Percentiles rank a stretch among this genome's conserved stretches.
Evolutionary conservation across 441 rosid genomes (phyloP).

Genomic region (Aquilaria agallochum): DNA sequence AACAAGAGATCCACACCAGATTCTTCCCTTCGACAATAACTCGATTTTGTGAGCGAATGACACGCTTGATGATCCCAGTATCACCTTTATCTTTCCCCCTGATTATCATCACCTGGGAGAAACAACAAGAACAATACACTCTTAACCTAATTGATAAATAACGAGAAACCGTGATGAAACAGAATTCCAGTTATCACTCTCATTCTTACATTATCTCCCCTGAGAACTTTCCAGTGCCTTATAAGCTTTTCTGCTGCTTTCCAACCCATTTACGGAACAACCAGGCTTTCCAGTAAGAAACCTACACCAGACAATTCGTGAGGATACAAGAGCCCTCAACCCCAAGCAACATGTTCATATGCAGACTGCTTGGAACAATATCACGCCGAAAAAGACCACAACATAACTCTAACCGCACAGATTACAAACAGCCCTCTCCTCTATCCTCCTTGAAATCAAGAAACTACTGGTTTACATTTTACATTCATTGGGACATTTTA

Average conservation of each 20-base stretch:
- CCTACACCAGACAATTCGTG: no score
- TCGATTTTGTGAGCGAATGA: constrained; percentile 82
- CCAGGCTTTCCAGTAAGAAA: no score
- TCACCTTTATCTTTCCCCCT: constrained; percentile 87
- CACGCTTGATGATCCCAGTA: constrained; percentile 68
- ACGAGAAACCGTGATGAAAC: not conserved
- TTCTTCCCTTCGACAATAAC: constrained; percentile 87
- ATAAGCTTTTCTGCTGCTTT: constrained; percentile 96
- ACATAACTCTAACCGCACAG: no score
- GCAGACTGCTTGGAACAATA: no score
- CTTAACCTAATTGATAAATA: not conserved
- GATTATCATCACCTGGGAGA: constrained; percentile 61
- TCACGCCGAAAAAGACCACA: no score
- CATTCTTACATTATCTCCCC: constrained; percentile 85
- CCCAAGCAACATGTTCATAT: no score
- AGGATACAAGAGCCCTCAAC: no score
- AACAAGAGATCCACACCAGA: constrained; percentile 36
- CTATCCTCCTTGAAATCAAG: no score
- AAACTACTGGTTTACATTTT: no score
- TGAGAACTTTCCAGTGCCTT: constrained; percentile 88
- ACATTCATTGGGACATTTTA: no score
- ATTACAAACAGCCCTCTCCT: no score
- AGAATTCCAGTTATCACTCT: not conserved
- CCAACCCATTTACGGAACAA: constrained; percentile 67
- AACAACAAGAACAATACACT: not conserved